Base-by-base conservation (phyloP, 2,329 filamentous ascomycete genomes). In the Xylariaceae sp. region DNA sequence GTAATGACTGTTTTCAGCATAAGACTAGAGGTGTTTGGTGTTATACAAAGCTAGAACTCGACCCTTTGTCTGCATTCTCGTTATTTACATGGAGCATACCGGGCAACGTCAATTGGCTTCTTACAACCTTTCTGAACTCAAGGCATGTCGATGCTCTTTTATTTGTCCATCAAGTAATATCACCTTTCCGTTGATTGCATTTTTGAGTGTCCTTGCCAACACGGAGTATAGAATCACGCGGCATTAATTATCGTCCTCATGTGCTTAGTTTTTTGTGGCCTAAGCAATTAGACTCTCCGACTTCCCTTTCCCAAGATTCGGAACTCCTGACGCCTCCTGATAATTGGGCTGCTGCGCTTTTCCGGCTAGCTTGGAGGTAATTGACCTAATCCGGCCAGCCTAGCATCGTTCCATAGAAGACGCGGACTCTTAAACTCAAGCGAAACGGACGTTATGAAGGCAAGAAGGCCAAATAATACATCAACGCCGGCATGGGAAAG, bases 1-100 rank as follows among this genome's bases (percentile, higher is more conserved):
- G 16, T 23, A 50, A 43, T 56, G 40, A 56, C 59, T 62, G 59
- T 59, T 64, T 64, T 56, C 61, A 52, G 59, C 48, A 43, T 3
- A 20, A 44, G 50, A 26, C 16, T 23, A 41, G 40, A 46, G 14
- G 37, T 40, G 19, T 21, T 7, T 14, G 48, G 20, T 32, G 45
- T 47, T 1, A 52, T 41, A 58, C 61, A 64, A 64, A 62, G 61
- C 52, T 46, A 20, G n/a, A 21, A 21, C 21, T 29, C 1, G 21
- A 45, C 20, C 54, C 61, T 64, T 64, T 64, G 61, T 64, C 43
- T 21, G 20, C 10, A 23, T 56, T 47, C 47, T 43, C 46, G 48
- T 59, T 59, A 60, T 60, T 60, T 60, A 64, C 59, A 44, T 42
- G 48, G 55, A 48, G 40, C 44, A 46, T 41, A 46, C 32, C 51